phyloP scores from a whole-genome alignment of 140 eudicot species.

The Cichorium intybus region DNA sequence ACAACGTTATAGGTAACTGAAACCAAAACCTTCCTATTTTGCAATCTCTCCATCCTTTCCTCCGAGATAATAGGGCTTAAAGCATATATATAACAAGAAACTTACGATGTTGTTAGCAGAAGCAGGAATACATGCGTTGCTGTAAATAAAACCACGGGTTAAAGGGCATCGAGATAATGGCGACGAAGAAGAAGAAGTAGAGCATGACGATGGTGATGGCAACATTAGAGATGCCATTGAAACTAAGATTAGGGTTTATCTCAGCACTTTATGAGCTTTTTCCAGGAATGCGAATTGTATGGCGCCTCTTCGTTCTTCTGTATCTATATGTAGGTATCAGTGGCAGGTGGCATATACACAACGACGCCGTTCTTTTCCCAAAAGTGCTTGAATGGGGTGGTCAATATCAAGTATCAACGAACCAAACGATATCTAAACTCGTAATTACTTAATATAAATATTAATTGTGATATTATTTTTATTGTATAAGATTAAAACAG shows the following conservation, averaged over 20 bases:
- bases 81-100: not conserved
- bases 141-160: constrained; percentile 14
- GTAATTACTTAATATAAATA: not conserved
- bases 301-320: constrained; percentile 30
- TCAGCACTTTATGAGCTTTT: not conserved
- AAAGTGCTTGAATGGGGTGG: not conserved
- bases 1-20: not conserved
- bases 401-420: not conserved
- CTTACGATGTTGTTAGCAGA: constrained; percentile 43
- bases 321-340: constrained; percentile 29
- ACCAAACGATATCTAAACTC: not conserved
- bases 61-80: not conserved
- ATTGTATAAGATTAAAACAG: too few species aligned
- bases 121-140: constrained; percentile 10
- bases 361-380: constrained; percentile 15
- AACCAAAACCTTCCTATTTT: not conserved
- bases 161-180: constrained; percentile 24
- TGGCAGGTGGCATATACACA: constrained; percentile 24
- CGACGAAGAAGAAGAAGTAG: constrained; percentile 26
- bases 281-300: constrained; percentile 16
- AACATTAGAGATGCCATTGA: constrained; percentile 47
- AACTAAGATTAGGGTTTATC: constrained; percentile 19
- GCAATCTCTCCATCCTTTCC: not conserved
- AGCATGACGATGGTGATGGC: constrained; percentile 34
- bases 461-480: too few species aligned